A percentile compares a stretch with the other conserved stretches of the same genome.
These are phyloP conservation scores for Aristolochia fimbriata DNA, from an alignment of 164 flowering plant species.

Conservation along the genomic window DNA sequence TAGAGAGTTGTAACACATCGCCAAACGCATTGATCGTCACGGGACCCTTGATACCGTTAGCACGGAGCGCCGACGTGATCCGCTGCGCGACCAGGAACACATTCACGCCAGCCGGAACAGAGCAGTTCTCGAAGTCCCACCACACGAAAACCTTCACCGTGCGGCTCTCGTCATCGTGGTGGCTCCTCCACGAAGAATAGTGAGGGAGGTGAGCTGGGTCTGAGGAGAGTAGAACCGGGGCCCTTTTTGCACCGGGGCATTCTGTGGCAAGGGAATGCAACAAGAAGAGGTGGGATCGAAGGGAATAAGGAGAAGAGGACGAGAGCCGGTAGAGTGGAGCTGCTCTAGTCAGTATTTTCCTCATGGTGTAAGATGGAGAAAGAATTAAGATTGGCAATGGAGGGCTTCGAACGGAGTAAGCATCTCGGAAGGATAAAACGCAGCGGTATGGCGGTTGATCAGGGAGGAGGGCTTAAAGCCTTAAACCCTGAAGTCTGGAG, in stretches of 20 bases:
- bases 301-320: conserved; percentile 1
- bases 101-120: conserved; percentile 40
- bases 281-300: background rate
- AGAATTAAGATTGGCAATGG: no score
- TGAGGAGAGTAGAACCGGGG: background rate
- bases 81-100: conserved; percentile 34
- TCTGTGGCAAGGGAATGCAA: background rate
- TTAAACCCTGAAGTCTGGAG: no score
- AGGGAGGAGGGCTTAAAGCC: no score
- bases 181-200: conserved; percentile 2
- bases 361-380: no score
- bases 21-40: conserved; percentile 76
- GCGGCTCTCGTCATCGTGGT: conserved; percentile 29
- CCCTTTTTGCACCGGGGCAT: background rate
- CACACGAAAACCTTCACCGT: conserved; percentile 75
- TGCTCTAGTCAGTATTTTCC: no score
- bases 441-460: no score
- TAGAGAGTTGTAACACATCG: conserved; percentile 52
- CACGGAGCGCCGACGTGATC: conserved; percentile 55
- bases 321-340: conserved; percentile 2
- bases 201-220: conserved; percentile 6
- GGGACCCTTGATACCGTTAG: conserved; percentile 76
- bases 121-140: conserved; percentile 97
- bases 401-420: no score
- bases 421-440: no score